These are phyloP conservation scores for Thraustochytrium striatum DNA, from an alignment of 352 stramenopile species.

Conservation along the genomic window DNA sequence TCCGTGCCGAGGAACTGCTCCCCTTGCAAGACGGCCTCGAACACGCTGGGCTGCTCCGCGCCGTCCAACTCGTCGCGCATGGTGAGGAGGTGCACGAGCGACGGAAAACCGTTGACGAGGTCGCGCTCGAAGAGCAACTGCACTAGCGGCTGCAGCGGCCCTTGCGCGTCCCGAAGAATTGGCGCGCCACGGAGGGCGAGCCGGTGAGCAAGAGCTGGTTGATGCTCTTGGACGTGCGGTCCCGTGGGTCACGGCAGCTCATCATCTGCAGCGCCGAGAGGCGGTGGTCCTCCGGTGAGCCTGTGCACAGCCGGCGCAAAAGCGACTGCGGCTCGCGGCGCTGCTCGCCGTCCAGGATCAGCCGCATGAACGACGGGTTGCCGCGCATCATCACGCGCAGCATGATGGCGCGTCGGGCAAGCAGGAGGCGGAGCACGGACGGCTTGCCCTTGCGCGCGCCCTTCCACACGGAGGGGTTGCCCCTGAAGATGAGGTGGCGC, in stretches of 20 bases:
- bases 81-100: constrained; percentile 19
- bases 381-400: constrained; percentile 19
- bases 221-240: neutral
- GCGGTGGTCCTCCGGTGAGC: neutral
- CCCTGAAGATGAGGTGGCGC: neutral
- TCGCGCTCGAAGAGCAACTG: constrained; percentile 33
- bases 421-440: constrained; percentile 6
- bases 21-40: neutral
- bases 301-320: constrained; percentile 5
- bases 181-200: constrained; percentile 1
- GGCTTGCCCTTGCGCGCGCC: neutral
- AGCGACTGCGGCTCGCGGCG: constrained; percentile 2
- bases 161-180: neutral
- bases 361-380: constrained; percentile 4
- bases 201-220: constrained; percentile 18
- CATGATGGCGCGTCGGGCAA: neutral
- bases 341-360: constrained; percentile 48
- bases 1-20: constrained; percentile 3
- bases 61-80: constrained; percentile 25
- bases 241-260: neutral
- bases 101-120: constrained; percentile 20
- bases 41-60: constrained; percentile 18
- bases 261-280: constrained; percentile 29
- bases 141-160: neutral
- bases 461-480: constrained; percentile 7